phyloP scores from a whole-genome alignment of 1,284 basidiomycete genomes.

The Xanthoconium separans region DNA sequence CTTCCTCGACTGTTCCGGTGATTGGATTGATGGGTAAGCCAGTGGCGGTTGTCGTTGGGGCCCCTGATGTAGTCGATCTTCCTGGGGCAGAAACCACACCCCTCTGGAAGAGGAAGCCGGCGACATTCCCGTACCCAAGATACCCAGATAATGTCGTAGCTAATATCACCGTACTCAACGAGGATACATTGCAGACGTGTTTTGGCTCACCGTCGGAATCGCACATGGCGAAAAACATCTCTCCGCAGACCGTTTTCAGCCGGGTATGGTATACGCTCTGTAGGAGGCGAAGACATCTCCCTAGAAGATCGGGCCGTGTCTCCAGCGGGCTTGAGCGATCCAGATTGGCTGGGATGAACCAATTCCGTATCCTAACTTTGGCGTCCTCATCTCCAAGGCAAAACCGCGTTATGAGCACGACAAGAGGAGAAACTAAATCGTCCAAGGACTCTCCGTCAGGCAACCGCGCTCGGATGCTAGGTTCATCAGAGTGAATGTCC shows the following conservation, averaged over 20 bases:
- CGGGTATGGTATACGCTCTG: slow-evolving; percentile 68
- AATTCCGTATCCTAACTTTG: slow-evolving; percentile 55
- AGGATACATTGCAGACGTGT: not conserved
- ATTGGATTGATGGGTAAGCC: slow-evolving; percentile 73
- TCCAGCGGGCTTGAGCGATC: slow-evolving; percentile 80
- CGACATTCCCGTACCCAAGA: slow-evolving; percentile 91
- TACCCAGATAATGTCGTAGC: slow-evolving; percentile 68
- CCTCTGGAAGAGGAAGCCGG: slow-evolving; percentile 88
- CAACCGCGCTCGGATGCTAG: slow-evolving; percentile 50
- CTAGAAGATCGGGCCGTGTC: slow-evolving; percentile 67
- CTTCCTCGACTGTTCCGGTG: slow-evolving; percentile 60
- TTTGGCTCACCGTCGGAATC: slow-evolving; percentile 68
- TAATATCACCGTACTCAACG: slow-evolving; percentile 30
- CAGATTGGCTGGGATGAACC: slow-evolving; percentile 72
- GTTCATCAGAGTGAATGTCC: slow-evolving; percentile 59
- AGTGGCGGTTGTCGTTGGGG: slow-evolving; percentile 39
- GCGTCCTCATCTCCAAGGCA: slow-evolving; percentile 62
- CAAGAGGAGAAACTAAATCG: slow-evolving; percentile 73
- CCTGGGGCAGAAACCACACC: slow-evolving; percentile 68
- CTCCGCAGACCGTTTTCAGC: slow-evolving; percentile 77
- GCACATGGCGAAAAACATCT: slow-evolving; percentile 80
- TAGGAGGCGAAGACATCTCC: slow-evolving; percentile 78
- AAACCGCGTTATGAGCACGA: slow-evolving; percentile 70
- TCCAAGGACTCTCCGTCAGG: slow-evolving; percentile 61
- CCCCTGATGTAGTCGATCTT: slow-evolving; percentile 17